Base-by-base conservation (phyloP, 495 filamentous ascomycete genomes). In the Tuber indicum region DNA sequence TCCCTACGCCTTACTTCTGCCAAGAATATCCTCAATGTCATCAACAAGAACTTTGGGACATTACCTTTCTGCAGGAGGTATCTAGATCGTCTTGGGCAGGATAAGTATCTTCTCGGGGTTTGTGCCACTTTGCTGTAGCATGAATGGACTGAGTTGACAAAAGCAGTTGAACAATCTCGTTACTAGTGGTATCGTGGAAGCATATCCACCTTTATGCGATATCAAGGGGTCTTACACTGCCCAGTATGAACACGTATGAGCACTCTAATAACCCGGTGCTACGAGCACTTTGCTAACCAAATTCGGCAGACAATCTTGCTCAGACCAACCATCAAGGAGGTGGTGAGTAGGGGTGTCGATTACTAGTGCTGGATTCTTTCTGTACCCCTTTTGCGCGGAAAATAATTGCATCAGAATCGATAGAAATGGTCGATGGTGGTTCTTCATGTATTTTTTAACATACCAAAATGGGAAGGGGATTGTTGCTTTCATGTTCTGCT, bases 141-240 rank as follows among this genome's bases (percentile, higher is more conserved):
- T 75, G 8, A 21, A 52, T 26, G 7, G 72, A 78, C 16, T 19
- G 41, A 26, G n/a, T 72, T 85, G 76, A 85, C n/a, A 36, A 36
- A 73, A 73, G 14, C 79, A 94, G 92, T 86, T 97, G 86, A 97
- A 97, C 85, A 96, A 94, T 84, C 88, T 98, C 73, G 93, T 97
- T 26, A 87, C 88, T 14, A 89, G 88, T 72, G 94, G 93, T 19
- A 93, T 98, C 81, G 92, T 98, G 39, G 92, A 97, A 84, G 90
- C 91, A 62, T 97, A 98, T 83, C 93, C 94, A 2, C 94, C 94
- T 36, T 87, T 98, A 70, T 90, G 91, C 76, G 94, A 98, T 87
- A 90, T 93, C 86, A 97, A 97, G 89, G 94, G 94, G 74, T 95
- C 92, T 36, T 98, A 96, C 84, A 97, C 94, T 32, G 94, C 94